These are phyloP conservation scores for Malassezia equina DNA, from an alignment of 1,284 basidiomycete genomes.

Conservation along the genomic window DNA sequence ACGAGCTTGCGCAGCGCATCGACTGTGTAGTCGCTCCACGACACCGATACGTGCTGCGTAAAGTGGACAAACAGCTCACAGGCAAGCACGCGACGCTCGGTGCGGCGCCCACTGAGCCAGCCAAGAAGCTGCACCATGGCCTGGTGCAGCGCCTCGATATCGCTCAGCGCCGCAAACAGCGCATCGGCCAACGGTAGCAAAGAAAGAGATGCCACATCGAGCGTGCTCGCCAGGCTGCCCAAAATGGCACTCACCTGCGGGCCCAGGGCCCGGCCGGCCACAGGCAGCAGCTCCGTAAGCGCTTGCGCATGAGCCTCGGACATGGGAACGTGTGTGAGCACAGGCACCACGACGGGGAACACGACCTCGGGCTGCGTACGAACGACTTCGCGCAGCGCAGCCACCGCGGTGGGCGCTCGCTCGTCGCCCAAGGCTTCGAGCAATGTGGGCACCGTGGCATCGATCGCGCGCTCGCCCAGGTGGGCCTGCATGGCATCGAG, in stretches of 20 bases:
- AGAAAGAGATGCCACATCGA: conserved; percentile 8
- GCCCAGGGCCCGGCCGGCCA: conserved; percentile 81
- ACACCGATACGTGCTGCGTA: conserved; percentile 29
- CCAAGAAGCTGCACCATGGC: conserved; percentile 43
- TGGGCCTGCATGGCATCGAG: conserved; percentile 88
- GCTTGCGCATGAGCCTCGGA: conserved; percentile 92
- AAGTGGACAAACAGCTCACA: conserved; percentile 37
- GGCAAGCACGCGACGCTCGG: conserved; percentile 27
- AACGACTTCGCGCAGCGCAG: conserved; percentile 73
- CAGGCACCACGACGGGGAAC: conserved; percentile 95
- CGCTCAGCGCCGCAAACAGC: conserved; percentile 29
- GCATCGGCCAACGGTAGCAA: conserved; percentile 27
- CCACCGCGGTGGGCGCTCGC: conserved; percentile 69
- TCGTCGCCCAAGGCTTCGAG: conserved; percentile 64
- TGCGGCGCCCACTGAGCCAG: conserved; percentile 33
- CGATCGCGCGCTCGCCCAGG: conserved; percentile 80
- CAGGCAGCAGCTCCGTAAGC: conserved; percentile 76
- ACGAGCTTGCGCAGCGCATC: conserved; percentile 94
- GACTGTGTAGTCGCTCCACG: conserved; percentile 58
- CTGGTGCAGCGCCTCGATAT: conserved; percentile 41
- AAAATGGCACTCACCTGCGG: conserved; percentile 32
- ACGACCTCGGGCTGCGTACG: conserved; percentile 56
- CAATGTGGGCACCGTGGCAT: conserved; percentile 90
- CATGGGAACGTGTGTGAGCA: conserved; percentile 79
- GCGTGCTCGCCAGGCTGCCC: conserved; percentile 35